These are phyloP conservation scores for Macrotyloma uniflorum DNA, from an alignment of 306 rosid genomes.

Conservation along the genomic window DNA sequence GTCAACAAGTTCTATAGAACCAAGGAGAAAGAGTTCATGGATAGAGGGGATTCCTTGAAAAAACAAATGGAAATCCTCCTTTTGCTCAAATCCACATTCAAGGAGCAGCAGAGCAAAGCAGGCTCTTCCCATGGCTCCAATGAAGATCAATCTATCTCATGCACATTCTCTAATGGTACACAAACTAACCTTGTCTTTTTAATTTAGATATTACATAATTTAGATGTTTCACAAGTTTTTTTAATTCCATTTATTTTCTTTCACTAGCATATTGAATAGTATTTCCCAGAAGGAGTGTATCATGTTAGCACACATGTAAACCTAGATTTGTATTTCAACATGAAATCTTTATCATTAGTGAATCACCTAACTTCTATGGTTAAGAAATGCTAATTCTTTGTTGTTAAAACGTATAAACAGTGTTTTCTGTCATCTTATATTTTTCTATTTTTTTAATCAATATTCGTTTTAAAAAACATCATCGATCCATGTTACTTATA, in stretches of 20 bases:
- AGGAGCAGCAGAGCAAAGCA: conserved; percentile 49
- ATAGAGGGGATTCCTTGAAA: conserved; percentile 81
- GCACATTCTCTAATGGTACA: conserved; percentile 80
- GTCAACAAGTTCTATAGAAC: conserved; percentile 80
- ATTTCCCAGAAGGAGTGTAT: no score
- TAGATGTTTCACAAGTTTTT: conserved; percentile 7
- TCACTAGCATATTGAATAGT: neutral
- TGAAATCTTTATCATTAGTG: neutral
- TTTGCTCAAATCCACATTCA: conserved; percentile 64
- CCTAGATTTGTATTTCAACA: neutral
- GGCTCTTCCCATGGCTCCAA: conserved; percentile 55
- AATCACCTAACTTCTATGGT: neutral
- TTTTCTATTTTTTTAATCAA: neutral
- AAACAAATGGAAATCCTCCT: conserved; percentile 84
- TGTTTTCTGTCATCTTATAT: neutral
- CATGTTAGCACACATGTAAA: neutral
- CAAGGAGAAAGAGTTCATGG: conserved; percentile 85
- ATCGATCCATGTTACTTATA: neutral
- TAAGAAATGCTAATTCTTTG: neutral
- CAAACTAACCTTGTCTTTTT: conserved; percentile 13
- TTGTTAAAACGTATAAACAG: neutral
- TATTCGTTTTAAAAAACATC: neutral
- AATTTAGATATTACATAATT: neutral
- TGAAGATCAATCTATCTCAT: conserved; percentile 83
- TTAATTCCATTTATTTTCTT: conserved; percentile 10